Conservation (phyloP, 2,329 filamentous ascomycete species). For the Coniochaeta sp. region DNA sequence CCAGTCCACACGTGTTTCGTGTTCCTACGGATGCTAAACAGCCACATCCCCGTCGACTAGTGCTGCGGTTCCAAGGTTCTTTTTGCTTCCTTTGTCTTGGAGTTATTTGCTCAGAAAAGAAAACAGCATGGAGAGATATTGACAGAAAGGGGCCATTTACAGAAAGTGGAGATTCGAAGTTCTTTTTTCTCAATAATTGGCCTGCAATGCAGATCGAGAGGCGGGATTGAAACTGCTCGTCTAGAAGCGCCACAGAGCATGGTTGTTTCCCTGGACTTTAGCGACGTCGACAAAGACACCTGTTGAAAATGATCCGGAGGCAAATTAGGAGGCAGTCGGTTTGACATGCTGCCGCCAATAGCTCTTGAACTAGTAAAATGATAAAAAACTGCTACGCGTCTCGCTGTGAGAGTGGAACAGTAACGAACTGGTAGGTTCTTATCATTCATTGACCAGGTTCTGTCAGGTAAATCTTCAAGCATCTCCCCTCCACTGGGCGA, state of each 20-base stretch:
- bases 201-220: not conserved
- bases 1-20: no score
- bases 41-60: no score
- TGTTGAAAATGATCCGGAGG: not conserved
- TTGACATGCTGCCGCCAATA: not conserved
- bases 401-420: not conserved
- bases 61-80: no score
- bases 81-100: no score
- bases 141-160: not conserved
- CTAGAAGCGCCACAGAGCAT: not conserved
- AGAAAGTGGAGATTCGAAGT: not conserved
- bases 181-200: not conserved
- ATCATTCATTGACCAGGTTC: not conserved
- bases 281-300: not conserved
- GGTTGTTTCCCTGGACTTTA: not conserved
- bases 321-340: not conserved
- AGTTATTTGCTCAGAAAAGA: not conserved
- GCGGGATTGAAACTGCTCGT: not conserved
- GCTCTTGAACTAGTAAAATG: not conserved
- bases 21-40: no score
- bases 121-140: not conserved
- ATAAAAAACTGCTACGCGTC: not conserved
- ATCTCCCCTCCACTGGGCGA: not conserved
- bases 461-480: not conserved
- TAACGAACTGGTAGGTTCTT: not conserved